Percentiles rank a stretch among this genome's conserved stretches.
Conservation (phyloP, 2,329 filamentous ascomycete species). For the Aspergillus felis region DNA sequence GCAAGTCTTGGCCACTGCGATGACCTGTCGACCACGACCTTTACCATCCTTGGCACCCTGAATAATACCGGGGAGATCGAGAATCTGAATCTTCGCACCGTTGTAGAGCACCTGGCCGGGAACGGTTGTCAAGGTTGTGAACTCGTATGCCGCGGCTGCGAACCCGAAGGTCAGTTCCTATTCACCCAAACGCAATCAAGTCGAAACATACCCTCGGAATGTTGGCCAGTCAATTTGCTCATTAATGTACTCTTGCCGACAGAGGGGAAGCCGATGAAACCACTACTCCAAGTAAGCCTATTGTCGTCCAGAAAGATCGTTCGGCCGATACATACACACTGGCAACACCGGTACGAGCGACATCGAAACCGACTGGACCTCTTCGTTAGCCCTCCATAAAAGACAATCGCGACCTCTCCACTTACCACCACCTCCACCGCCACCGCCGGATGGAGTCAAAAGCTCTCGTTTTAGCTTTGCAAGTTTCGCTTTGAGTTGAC, state of each 20-base stretch:
- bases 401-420: constrained; percentile 4
- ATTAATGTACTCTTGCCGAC: constrained; percentile 98
- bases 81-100: constrained; percentile 94
- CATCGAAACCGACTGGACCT: constrained; percentile 76
- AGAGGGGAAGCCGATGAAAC: constrained; percentile 97
- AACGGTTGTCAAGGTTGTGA: constrained; percentile 96
- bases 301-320: neutral
- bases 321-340: constrained; percentile 59
- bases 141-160: constrained; percentile 86
- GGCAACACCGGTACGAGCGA: constrained; percentile 93
- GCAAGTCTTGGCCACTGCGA: constrained; percentile 97
- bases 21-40: constrained; percentile 95
- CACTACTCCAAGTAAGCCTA: constrained; percentile 37
- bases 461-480: constrained; percentile 97
- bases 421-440: constrained; percentile 70
- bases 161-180: constrained; percentile 14
- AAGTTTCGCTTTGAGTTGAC: constrained; percentile 94
- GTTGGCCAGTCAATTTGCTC: constrained; percentile 89
- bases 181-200: neutral
- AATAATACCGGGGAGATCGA: constrained; percentile 97
- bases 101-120: constrained; percentile 96
- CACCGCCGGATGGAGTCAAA: constrained; percentile 72
- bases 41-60: constrained; percentile 98
- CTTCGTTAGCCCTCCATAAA: constrained; percentile 15
- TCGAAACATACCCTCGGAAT: constrained; percentile 65